Evolutionary conservation across 495 filamentous ascomycete species (phyloP).

Genomic region (Xylaria longipes): DNA sequence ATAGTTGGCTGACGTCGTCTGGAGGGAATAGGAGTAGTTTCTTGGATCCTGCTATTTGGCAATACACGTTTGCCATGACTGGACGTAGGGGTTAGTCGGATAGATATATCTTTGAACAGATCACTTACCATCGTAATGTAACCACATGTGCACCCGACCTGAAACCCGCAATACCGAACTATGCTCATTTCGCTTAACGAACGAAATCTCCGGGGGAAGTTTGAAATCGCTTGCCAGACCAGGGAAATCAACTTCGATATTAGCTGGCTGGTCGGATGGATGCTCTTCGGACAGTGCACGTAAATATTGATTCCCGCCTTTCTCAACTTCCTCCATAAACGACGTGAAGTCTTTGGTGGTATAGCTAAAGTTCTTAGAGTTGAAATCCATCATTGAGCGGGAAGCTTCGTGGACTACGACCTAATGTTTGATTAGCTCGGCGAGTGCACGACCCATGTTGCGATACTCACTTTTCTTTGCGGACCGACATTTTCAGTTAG

Average conservation of each 20-base stretch:
- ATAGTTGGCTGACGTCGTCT: slow-evolving; percentile 69
- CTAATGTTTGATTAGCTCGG: slow-evolving; percentile 46
- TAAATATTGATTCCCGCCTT: slow-evolving; percentile 73
- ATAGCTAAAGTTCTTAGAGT: slow-evolving; percentile 82
- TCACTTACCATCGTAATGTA: slow-evolving; percentile 81
- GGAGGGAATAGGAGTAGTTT: slow-evolving; percentile 80
- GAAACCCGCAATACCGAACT: slow-evolving; percentile 83
- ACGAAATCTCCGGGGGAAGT: slow-evolving; percentile 66
- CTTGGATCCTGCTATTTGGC: slow-evolving; percentile 76
- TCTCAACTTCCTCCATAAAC: slow-evolving; percentile 66
- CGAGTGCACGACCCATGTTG: background rate
- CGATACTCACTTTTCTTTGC: slow-evolving; percentile 63
- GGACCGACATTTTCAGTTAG: slow-evolving; percentile 68
- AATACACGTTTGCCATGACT: slow-evolving; percentile 91
- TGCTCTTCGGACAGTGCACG: slow-evolving; percentile 73
- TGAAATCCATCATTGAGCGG: slow-evolving; percentile 76
- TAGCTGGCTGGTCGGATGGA: slow-evolving; percentile 71
- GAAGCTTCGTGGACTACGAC: slow-evolving; percentile 74
- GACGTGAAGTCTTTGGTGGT: slow-evolving; percentile 69
- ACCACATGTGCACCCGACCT: slow-evolving; percentile 85
- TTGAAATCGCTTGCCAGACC: slow-evolving; percentile 70
- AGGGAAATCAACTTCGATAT: slow-evolving; percentile 74
- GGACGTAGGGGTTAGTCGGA: slow-evolving; percentile 35
- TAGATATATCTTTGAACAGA: background rate
- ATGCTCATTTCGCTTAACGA: slow-evolving; percentile 68